These are phyloP conservation scores for Sonneratia caseolaris DNA, from an alignment of 345 rosid genomes.

Conservation along the genomic window DNA sequence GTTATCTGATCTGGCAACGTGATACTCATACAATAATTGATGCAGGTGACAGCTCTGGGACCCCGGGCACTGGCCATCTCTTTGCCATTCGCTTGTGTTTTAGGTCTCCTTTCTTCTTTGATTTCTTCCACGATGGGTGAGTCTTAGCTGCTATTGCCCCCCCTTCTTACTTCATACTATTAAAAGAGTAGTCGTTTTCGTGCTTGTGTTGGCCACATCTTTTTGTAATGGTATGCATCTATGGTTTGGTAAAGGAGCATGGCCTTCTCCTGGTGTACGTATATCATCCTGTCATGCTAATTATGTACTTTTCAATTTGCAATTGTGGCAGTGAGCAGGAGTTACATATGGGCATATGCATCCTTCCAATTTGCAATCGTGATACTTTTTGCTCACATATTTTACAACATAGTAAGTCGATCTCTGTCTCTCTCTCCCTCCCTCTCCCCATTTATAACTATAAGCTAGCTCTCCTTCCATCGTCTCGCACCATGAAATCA, in stretches of 20 bases:
- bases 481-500: no score
- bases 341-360: slow-evolving; percentile 56
- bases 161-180: not conserved
- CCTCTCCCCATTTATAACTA: no score
- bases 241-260: not conserved
- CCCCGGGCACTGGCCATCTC: slow-evolving; percentile 41
- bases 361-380: slow-evolving; percentile 51
- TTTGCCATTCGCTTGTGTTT: slow-evolving; percentile 37
- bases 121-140: slow-evolving; percentile 45
- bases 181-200: not conserved
- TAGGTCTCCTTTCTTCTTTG: slow-evolving; percentile 46
- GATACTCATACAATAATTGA: not conserved
- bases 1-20: not conserved
- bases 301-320: not conserved
- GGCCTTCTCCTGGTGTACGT: not conserved
- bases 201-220: not conserved
- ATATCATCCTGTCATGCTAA: not conserved
- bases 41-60: slow-evolving; percentile 34
- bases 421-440: not conserved
- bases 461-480: not conserved
- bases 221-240: not conserved
- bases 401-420: slow-evolving; percentile 38
- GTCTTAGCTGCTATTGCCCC: slow-evolving; percentile 1
- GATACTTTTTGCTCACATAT: slow-evolving; percentile 53
- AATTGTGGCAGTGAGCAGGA: slow-evolving; percentile 40